Evolutionary conservation across 129 eudicot species (phyloP), one percentile per base, ranked within the genome.

Genomic region (Lactuca saligna): DNA sequence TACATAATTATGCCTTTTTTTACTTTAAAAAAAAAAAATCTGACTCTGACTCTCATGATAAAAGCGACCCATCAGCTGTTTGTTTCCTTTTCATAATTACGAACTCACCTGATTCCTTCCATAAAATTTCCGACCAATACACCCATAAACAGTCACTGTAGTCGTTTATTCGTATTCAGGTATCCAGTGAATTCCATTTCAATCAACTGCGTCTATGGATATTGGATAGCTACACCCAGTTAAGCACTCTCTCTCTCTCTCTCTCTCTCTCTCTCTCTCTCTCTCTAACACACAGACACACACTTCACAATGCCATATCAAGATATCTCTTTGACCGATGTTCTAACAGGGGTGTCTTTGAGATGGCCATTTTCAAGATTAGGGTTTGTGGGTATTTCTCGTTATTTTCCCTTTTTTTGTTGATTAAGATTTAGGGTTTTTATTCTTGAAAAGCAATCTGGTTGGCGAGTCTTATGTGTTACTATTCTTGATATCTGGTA

Each of bases 21-120:
- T 17, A 29, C 15, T 66, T 48, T 13, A 46, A 50, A 62, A 51
- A 50, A 62, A 51, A 50, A 58, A 61, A 61, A n/a, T 13, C 8
- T 56, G 67, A 65, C 71, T 77, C 95, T 85, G 87, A 88, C 80
- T 88, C 87, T 73, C 87, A 85, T 76, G 89, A 83, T 65, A 89
- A 88, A 72, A 88, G 85, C 78, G 96, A 88, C 96, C 76, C 87
- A 57, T 82, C 91, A 55, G 69, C 74, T 78, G 79, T 66, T 76
- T 69, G 55, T 62, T 69, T 61, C 75, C 65, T 76, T 76, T 69
- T 69, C 59, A 76, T 61, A 51, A 61, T 68, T 68, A 68, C 57
- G 61, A 76, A 76, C 20, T 69, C 80, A 76, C 75, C 80, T 76
- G 75, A 69, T 68, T 57, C 68, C 68, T 57, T 56, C 66, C 44